Percentiles rank a stretch among this genome's conserved stretches.
Conservation (phyloP, 129 eudicot species). For the Solidago caesia region DNA sequence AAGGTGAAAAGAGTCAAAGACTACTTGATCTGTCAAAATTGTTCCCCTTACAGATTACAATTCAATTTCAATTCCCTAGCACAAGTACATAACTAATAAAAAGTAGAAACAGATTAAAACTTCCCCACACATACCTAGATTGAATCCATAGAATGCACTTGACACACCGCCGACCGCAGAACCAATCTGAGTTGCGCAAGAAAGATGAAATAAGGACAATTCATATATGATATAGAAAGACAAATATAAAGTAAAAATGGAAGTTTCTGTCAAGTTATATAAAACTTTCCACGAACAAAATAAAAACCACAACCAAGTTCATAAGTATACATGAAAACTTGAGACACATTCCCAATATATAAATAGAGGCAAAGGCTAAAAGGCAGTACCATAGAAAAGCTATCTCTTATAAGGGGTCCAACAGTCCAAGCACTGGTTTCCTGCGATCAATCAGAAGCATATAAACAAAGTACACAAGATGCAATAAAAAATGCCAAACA, state of each 20-base stretch:
- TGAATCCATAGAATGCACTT: constrained; percentile 85
- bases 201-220: neutral
- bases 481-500: neutral
- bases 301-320: neutral
- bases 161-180: constrained; percentile 91
- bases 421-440: constrained; percentile 90
- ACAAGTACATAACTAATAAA: neutral
- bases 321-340: neutral
- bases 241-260: neutral
- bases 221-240: neutral
- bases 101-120: neutral
- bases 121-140: constrained; percentile 31
- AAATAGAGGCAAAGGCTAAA: no score
- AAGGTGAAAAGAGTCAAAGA: neutral
- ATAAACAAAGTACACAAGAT: neutral
- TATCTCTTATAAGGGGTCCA: constrained; percentile 76
- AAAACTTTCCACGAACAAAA: neutral
- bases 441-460: constrained; percentile 37
- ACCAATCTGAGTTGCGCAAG: constrained; percentile 57
- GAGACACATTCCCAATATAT: neutral
- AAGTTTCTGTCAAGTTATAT: neutral
- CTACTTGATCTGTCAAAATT: neutral
- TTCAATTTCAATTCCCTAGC: neutral
- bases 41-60: neutral
- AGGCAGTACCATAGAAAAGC: constrained; percentile 73